Evolutionary conservation across 2,329 filamentous ascomycete genomes (phyloP).

Genomic region (Colletotrichum somersetense): DNA sequence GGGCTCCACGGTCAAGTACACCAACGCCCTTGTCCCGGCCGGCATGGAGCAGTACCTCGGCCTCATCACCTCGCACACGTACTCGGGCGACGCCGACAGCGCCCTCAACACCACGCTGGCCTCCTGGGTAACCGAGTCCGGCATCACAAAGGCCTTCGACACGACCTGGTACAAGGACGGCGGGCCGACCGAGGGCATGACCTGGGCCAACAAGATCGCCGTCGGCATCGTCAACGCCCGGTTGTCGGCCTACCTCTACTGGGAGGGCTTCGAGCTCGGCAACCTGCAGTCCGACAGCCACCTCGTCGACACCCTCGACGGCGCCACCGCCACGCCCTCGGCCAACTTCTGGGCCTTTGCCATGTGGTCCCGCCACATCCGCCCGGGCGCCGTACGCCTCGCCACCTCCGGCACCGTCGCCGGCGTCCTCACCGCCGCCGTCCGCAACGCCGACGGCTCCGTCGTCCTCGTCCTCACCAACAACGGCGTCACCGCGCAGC

Average conservation of each 20-base stretch:
- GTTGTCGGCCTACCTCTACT: slow-evolving; percentile 66
- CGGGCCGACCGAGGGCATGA: slow-evolving; percentile 63
- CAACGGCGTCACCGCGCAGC: slow-evolving; percentile 46
- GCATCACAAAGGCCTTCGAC: slow-evolving; percentile 58
- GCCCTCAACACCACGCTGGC: slow-evolving; percentile 56
- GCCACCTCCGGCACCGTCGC: slow-evolving; percentile 46
- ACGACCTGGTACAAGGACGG: slow-evolving; percentile 62
- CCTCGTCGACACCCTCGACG: slow-evolving; percentile 47
- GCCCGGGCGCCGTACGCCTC: slow-evolving; percentile 53
- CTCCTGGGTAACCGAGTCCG: slow-evolving; percentile 66
- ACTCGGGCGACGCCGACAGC: slow-evolving; percentile 55
- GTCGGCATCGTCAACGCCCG: slow-evolving; percentile 61
- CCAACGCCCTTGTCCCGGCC: slow-evolving; percentile 51
- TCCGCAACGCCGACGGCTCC: slow-evolving; percentile 54
- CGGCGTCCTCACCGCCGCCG: slow-evolving; percentile 51
- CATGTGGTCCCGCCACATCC: slow-evolving; percentile 54
- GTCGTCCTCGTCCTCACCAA: slow-evolving; percentile 54
- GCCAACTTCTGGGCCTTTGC: slow-evolving; percentile 57
- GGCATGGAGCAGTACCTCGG: slow-evolving; percentile 51
- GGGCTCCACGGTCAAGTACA: slow-evolving; percentile 53
- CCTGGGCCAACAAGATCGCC: slow-evolving; percentile 68
- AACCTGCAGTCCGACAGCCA: slow-evolving; percentile 47
- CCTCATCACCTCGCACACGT: slow-evolving; percentile 56
- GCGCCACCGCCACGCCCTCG: slow-evolving; percentile 49
- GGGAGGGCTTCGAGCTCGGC: slow-evolving; percentile 59